Percentiles rank a stretch among this genome's conserved stretches.
phyloP scores from a whole-genome alignment of 2,329 filamentous ascomycete species.

The Nannizziopsis arthrosporioides region DNA sequence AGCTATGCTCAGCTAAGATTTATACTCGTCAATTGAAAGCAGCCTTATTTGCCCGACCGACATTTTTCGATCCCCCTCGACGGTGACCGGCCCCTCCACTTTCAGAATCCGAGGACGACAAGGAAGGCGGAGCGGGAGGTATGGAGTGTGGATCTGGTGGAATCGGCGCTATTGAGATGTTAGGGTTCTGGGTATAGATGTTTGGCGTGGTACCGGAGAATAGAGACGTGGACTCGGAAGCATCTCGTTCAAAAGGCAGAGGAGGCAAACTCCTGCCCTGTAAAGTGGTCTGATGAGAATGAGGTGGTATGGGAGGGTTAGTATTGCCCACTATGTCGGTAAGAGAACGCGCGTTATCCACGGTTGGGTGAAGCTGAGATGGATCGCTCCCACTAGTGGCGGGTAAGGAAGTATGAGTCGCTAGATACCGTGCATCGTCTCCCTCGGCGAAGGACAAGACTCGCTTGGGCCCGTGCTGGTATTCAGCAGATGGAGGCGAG shows the following conservation, averaged over 20 bases:
- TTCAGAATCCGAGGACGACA: not conserved
- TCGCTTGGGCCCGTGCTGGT: not conserved
- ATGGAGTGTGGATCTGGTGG: conserved; percentile 4
- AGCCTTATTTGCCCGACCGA: not conserved
- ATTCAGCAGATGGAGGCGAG: not conserved
- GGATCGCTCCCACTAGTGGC: not conserved
- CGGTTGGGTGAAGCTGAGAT: not conserved
- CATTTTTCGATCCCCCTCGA: not conserved
- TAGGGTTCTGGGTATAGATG: not conserved
- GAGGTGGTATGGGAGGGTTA: not conserved
- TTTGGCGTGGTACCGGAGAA: not conserved
- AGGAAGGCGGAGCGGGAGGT: conserved; percentile 3
- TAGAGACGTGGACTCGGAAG: not conserved
- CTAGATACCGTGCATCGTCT: conserved; percentile 3
- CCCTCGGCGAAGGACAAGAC: conserved; percentile 8
- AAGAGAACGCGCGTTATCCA: not conserved
- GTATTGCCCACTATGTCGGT: not conserved
- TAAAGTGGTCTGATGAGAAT: not conserved
- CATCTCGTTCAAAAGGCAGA: not conserved
- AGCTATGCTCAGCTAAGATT: too few relatives aligned
- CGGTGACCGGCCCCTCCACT: not conserved
- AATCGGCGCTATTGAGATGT: conserved; percentile 4
- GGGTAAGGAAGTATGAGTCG: not conserved
- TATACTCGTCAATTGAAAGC: too few relatives aligned
- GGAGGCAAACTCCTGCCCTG: conserved; percentile 5